Evolutionary conservation across 768 basidiomycete species (phyloP).

Genomic region (Gloeophyllum trabeum): DNA sequence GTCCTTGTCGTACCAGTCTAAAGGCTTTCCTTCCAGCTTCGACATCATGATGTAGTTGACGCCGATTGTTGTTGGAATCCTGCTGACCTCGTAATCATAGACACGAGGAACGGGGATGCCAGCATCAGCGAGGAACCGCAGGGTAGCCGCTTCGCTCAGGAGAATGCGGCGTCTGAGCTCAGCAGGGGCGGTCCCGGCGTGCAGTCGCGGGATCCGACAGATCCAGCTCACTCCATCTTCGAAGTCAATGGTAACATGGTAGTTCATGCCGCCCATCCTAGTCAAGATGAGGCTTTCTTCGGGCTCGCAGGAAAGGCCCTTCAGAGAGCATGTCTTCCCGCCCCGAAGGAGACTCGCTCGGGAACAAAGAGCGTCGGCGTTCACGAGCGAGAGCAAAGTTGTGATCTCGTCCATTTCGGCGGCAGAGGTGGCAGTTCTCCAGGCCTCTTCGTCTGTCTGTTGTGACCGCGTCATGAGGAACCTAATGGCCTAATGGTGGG

Average conservation of each 20-base stretch:
- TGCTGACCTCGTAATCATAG: background rate
- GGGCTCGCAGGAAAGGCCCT: no score
- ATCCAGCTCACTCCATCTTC: constrained; percentile 2
- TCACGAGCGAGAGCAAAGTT: no score
- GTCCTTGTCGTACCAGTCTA: background rate
- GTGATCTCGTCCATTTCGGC: no score
- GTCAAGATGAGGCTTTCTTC: no score
- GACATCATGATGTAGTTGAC: constrained; percentile 5
- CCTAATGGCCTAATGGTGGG: no score
- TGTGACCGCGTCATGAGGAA: no score
- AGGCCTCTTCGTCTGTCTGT: no score
- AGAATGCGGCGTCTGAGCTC: background rate
- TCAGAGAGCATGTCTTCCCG: no score
- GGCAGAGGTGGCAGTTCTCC: no score
- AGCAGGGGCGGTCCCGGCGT: background rate
- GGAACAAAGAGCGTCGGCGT: no score
- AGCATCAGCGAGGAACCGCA: constrained; percentile 1
- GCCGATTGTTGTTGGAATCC: background rate
- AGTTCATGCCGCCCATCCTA: no score
- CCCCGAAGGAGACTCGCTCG: no score
- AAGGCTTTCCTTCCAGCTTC: constrained; percentile 1
- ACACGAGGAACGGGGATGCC: constrained; percentile 3
- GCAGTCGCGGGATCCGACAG: constrained; percentile 2
- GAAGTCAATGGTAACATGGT: constrained; percentile 1
- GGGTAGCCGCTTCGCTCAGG: constrained; percentile 4